Percentiles rank a stretch among this genome's conserved stretches.
Conservation (phyloP, 257 asterid species). For the Linderniella brevidens region DNA sequence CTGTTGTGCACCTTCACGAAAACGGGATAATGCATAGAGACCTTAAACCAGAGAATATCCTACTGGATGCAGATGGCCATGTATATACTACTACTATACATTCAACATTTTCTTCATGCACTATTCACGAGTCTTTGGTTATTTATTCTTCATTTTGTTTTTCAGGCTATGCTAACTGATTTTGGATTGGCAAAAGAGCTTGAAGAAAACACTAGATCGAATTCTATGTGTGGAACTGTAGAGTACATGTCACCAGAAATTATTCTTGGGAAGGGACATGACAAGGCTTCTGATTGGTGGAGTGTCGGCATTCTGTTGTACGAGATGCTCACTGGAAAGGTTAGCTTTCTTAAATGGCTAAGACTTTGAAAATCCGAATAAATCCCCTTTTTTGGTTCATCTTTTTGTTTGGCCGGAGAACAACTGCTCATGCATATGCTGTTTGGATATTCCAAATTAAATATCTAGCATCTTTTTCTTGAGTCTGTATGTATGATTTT, state of each 20-base stretch:
- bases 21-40: conserved; percentile 63
- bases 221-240: conserved; percentile 55
- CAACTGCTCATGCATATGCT: too few species aligned
- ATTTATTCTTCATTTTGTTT: not conserved
- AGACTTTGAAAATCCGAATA: not conserved
- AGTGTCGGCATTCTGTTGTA: conserved; percentile 44
- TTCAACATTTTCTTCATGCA: not conserved
- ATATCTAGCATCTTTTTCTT: too few species aligned
- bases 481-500: too few species aligned
- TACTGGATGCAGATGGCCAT: conserved; percentile 65
- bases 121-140: not conserved
- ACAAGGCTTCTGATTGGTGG: conserved; percentile 70
- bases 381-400: not conserved
- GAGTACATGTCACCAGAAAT: conserved; percentile 65
- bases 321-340: conserved; percentile 55
- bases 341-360: conserved; percentile 8
- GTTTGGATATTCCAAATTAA: too few species aligned
- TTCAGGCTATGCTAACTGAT: conserved; percentile 26
- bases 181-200: conserved; percentile 53
- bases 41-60: conserved; percentile 56
- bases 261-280: conserved; percentile 56
- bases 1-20: conserved; percentile 50
- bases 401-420: too few species aligned
- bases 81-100: conserved; percentile 18
- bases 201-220: conserved; percentile 33